These are phyloP conservation scores for Zizania latifolia DNA, from an alignment of 176 grass and related monocot species.

Conservation along the genomic window DNA sequence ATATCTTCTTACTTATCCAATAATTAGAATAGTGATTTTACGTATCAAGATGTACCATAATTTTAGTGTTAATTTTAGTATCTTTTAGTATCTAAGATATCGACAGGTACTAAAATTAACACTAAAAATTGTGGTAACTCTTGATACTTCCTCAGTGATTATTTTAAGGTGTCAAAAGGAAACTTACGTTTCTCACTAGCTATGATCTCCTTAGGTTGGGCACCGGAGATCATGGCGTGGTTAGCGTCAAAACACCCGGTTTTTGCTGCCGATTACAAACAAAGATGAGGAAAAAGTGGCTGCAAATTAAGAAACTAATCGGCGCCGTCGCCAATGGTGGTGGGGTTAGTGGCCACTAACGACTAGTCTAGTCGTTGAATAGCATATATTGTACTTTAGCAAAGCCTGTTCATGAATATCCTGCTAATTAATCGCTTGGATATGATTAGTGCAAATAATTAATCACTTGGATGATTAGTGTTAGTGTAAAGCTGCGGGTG, in stretches of 20 bases:
- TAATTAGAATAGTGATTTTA: too few species aligned
- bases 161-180: too few species aligned
- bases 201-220: neutral
- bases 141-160: too few species aligned
- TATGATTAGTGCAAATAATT: neutral
- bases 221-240: neutral
- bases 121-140: too few species aligned
- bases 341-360: neutral
- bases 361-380: neutral
- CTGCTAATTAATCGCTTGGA: neutral
- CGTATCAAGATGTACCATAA: too few species aligned
- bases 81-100: too few species aligned
- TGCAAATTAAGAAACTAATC: neutral
- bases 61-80: too few species aligned
- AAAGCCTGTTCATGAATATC: neutral
- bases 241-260: neutral
- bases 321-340: conserved; percentile 8
- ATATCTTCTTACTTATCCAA: too few species aligned
- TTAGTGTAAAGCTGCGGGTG: neutral
- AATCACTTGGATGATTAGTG: neutral
- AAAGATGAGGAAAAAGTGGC: neutral
- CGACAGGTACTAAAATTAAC: too few species aligned
- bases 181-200: too few species aligned
- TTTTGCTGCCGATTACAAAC: neutral
- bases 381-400: neutral